Evolutionary conservation across 1,284 basidiomycete genomes (phyloP), one percentile per base, ranked within the genome.

Genomic region (Pterulicium gracile): DNA sequence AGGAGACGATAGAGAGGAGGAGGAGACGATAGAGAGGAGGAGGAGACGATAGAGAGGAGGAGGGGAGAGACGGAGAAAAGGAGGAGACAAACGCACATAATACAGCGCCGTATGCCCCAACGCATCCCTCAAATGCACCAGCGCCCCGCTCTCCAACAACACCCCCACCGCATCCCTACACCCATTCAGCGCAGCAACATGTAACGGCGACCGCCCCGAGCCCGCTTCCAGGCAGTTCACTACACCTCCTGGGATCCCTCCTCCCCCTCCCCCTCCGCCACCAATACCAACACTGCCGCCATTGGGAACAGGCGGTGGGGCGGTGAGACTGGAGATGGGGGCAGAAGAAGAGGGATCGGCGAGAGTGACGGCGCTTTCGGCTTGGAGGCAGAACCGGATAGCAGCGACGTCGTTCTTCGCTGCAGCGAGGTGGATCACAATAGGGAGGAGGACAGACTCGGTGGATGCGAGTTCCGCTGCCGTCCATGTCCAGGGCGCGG

Each of bases 21-120:
- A n/a, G n/a, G n/a, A n/a, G n/a, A n/a, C n/a, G n/a, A n/a, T n/a
- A n/a, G n/a, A n/a, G n/a, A n/a, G n/a, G n/a, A n/a, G n/a, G n/a
- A n/a, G n/a, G n/a, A n/a, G n/a, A n/a, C n/a, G n/a, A n/a, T n/a
- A n/a, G 46, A 20, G 20, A 3, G 40, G 1, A 46, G 48, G 14
- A 3, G 34, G 22, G 49, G 24, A 47, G 35, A 43, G 39, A 34
- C 21, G 18, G 27, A 14, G 34, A 47, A 34, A 35, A n/a, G 27
- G 20, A 19, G 19, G 39, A 42, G 51, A 35, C 48, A 27, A 17
- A 58, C 77, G 54, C 53, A 82, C 85, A 62, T 88, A 85, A 61
- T 88, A 89, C 18, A 89, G 62, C 3, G 90, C 76, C 13, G 90
- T 91, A 56, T 93, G 90, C 1, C 87, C 88, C 35, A 88, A 67